Conservation (phyloP, 2,329 filamentous ascomycete species). For the Aspergillus aculeatinus region DNA sequence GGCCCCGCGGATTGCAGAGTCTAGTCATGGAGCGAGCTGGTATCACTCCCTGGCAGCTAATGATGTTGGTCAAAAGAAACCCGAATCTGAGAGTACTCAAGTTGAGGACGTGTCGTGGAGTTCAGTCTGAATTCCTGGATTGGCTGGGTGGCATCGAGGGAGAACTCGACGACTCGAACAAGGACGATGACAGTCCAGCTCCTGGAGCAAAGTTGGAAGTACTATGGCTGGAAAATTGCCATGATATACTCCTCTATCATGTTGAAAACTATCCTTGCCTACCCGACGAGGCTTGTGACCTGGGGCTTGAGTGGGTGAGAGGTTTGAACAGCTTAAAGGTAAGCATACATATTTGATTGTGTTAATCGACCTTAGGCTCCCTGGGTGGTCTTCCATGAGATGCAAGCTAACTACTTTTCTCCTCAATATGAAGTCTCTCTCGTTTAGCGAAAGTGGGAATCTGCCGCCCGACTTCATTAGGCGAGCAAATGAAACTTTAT, state of each 20-base stretch:
- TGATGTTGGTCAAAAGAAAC: slow-evolving; percentile 33
- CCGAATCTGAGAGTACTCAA: slow-evolving; percentile 28
- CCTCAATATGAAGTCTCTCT: slow-evolving; percentile 24
- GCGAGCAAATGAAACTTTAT: slow-evolving; percentile 25
- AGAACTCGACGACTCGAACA: slow-evolving; percentile 12
- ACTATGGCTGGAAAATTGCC: slow-evolving; percentile 32
- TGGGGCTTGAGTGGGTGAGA: slow-evolving; percentile 30
- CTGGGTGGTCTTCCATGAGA: background rate
- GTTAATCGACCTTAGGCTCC: too few species aligned
- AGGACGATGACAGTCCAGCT: slow-evolving; percentile 1
- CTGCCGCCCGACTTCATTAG: slow-evolving; percentile 24
- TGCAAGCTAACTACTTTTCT: background rate
- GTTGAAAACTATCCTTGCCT: slow-evolving; percentile 11
- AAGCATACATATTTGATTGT: slow-evolving; percentile 1
- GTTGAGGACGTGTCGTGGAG: slow-evolving; percentile 34
- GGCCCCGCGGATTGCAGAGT: slow-evolving; percentile 27
- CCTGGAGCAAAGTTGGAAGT: slow-evolving; percentile 25
- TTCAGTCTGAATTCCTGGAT: slow-evolving; percentile 34
- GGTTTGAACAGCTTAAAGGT: slow-evolving; percentile 25
- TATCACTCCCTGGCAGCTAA: slow-evolving; percentile 36
- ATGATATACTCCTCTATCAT: slow-evolving; percentile 16
- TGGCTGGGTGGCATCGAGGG: slow-evolving; percentile 31
- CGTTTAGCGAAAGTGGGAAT: slow-evolving; percentile 27
- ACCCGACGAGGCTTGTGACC: slow-evolving; percentile 16
- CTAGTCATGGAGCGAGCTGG: slow-evolving; percentile 35